Conservation (phyloP, 208 protist genomes). For the Leishmania tropica region DNA sequence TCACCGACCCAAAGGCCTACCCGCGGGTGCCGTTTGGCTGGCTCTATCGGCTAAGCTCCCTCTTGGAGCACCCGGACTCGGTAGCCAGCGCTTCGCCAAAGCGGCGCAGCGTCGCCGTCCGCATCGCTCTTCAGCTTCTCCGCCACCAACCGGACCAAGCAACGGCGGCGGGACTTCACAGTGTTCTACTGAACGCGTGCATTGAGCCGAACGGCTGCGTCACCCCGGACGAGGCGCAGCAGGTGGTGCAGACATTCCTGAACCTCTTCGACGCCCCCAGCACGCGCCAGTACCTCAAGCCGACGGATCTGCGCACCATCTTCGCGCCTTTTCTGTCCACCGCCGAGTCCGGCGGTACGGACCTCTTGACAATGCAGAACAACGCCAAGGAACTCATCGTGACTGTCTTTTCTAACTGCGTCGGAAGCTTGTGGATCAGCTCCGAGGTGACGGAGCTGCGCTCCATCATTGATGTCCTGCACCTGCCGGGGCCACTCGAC, state of each 20-base stretch:
- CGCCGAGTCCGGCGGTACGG: constrained; percentile 19
- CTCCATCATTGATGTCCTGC: constrained; percentile 79
- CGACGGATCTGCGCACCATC: constrained; percentile 72
- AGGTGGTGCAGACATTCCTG: constrained; percentile 59
- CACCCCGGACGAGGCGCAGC: constrained; percentile 61
- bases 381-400: constrained; percentile 77
- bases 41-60: constrained; percentile 72
- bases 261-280: constrained; percentile 69
- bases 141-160: constrained; percentile 36
- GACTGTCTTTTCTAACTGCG: constrained; percentile 72
- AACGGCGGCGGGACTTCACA: constrained; percentile 61
- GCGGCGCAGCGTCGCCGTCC: constrained; percentile 52
- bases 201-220: constrained; percentile 54
- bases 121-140: constrained; percentile 62
- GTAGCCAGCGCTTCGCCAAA: constrained; percentile 56
- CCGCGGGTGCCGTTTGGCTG: constrained; percentile 78
- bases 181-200: constrained; percentile 66
- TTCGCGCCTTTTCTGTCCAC: constrained; percentile 77
- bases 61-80: constrained; percentile 57
- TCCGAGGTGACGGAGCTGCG: constrained; percentile 79
- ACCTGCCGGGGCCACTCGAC: constrained; percentile 83
- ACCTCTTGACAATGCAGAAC: constrained; percentile 65
- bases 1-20: constrained; percentile 47
- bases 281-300: constrained; percentile 71
- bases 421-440: constrained; percentile 75